Conservation (phyloP, 169 alveolate species). For the Plasmodium gaboni region DNA sequence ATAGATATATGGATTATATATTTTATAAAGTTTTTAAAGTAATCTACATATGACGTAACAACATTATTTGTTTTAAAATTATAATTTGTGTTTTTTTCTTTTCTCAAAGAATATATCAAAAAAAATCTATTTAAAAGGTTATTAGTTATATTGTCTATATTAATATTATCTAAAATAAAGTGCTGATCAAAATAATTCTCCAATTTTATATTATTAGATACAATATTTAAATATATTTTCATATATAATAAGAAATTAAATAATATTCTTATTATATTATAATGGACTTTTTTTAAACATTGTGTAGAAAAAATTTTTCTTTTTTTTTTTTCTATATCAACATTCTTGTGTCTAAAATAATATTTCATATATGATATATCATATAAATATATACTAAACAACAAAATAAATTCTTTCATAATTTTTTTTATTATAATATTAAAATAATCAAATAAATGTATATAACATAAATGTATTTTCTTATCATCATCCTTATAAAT, state of each 20-base stretch:
- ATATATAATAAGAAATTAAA: slow-evolving; percentile 52
- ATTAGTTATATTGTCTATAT: not conserved
- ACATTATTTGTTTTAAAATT: not conserved
- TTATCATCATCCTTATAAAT: slow-evolving; percentile 16
- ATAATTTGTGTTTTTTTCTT: slow-evolving; percentile 18
- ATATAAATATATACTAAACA: slow-evolving; percentile 61
- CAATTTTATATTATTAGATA: slow-evolving; percentile 36
- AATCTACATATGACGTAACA: slow-evolving; percentile 5
- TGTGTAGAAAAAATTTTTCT: not conserved
- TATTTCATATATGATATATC: slow-evolving; percentile 40
- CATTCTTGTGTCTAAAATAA: slow-evolving; percentile 50
- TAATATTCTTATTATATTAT: slow-evolving; percentile 28
- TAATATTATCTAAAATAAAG: not conserved
- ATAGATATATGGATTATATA: slow-evolving; percentile 13
- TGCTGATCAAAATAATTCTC: no score
- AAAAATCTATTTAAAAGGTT: not conserved
- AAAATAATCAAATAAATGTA: slow-evolving; percentile 10
- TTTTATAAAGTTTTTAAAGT: slow-evolving; percentile 41
- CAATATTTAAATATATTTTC: slow-evolving; percentile 24
- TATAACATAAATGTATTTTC: not conserved
- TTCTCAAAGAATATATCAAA: slow-evolving; percentile 1
- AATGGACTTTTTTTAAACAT: slow-evolving; percentile 33
- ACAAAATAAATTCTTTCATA: slow-evolving; percentile 30
- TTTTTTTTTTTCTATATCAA: not conserved
- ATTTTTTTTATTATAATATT: slow-evolving; percentile 23